Evolutionary conservation across 2,329 filamentous ascomycete genomes (phyloP).

Genomic region (Aureobasidium uvarum): DNA sequence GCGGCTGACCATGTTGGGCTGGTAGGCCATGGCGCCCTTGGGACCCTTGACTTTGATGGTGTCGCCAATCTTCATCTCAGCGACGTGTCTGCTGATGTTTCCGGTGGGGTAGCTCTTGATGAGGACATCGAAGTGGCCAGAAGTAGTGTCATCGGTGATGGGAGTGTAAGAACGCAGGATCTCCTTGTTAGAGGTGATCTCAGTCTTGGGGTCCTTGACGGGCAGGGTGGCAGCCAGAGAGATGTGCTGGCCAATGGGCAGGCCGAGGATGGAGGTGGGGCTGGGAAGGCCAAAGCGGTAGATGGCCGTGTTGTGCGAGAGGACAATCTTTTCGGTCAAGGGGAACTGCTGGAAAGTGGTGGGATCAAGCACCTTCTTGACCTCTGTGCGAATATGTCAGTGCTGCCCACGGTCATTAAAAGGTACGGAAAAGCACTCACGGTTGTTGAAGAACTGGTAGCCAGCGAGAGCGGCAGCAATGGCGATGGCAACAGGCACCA

Average conservation of each 20-base stretch:
- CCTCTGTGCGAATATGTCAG: slow-evolving; percentile 51
- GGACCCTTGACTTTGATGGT: slow-evolving; percentile 88
- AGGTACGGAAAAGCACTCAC: slow-evolving; percentile 52
- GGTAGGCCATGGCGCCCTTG: slow-evolving; percentile 98
- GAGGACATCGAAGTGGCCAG: slow-evolving; percentile 90
- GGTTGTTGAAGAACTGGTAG: slow-evolving; percentile 68
- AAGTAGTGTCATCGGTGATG: slow-evolving; percentile 83
- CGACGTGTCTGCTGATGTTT: slow-evolving; percentile 94
- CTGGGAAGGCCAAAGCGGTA: slow-evolving; percentile 90
- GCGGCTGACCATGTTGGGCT: slow-evolving; percentile 91
- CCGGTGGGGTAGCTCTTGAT: slow-evolving; percentile 98
- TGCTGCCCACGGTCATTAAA: background rate
- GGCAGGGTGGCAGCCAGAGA: slow-evolving; percentile 83
- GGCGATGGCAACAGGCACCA: slow-evolving; percentile 66
- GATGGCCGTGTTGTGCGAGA: slow-evolving; percentile 99
- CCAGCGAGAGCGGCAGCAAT: slow-evolving; percentile 65
- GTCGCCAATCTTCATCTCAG: slow-evolving; percentile 76
- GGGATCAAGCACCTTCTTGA: slow-evolving; percentile 81
- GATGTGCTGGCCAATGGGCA: slow-evolving; percentile 80
- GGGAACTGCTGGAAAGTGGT: slow-evolving; percentile 87
- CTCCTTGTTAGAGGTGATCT: slow-evolving; percentile 73
- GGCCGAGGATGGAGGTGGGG: slow-evolving; percentile 74
- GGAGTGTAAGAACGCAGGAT: slow-evolving; percentile 91
- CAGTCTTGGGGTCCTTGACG: slow-evolving; percentile 58
- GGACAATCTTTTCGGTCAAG: slow-evolving; percentile 88